Evolutionary conservation across 139 green algal genomes (phyloP), one percentile per base, ranked within the genome.

Genomic region (Pleodorina starrii): DNA sequence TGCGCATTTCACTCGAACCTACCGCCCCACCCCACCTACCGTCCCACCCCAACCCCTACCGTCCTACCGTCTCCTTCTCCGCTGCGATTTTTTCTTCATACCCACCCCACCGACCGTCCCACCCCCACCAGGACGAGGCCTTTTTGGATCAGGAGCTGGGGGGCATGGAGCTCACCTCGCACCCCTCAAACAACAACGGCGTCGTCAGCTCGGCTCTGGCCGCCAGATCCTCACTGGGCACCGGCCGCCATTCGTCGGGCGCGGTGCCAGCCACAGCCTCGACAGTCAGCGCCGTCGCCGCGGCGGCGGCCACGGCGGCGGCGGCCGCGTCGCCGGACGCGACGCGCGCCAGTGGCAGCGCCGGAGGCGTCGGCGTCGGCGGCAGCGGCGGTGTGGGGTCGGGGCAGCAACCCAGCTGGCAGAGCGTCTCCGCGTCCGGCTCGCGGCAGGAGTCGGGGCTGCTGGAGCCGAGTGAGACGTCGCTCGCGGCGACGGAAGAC

Each of bases 141-240:
- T 88, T 88, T 66, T 32, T 88, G 21, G 83, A 80, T 66, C 46
- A 72, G 68, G 83, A 88, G 68, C 66, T 88, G 46, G 83, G 83
- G 27, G 68, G 66, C 46, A 71, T 88, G 81, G 81, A 42, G 36
- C 43, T 87, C 42, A 48, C 54, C 54, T 66, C 68, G 57, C 57
- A 27, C 25, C 23, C 68, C 35, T 25, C 68, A 2, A 76, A 11
- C 68, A 44, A 19, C 68, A 32, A 17, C 63, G 17, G 3, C 21
- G 21, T 25, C 1, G 3, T 48, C 32, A 76, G 21, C 14, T 48
- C 68, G 35, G 68, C 68, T 25, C 35, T 76, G 10, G 68, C 16
- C 32, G 68, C 68, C 10, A 48, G 46, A n/a, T 46, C 68, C 1
- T 76, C 68, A 9, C 68, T 76, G 21, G 29, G 68, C 38, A 48